Conservation (phyloP, 306 rosid genomes). For the Prunus dulcis region DNA sequence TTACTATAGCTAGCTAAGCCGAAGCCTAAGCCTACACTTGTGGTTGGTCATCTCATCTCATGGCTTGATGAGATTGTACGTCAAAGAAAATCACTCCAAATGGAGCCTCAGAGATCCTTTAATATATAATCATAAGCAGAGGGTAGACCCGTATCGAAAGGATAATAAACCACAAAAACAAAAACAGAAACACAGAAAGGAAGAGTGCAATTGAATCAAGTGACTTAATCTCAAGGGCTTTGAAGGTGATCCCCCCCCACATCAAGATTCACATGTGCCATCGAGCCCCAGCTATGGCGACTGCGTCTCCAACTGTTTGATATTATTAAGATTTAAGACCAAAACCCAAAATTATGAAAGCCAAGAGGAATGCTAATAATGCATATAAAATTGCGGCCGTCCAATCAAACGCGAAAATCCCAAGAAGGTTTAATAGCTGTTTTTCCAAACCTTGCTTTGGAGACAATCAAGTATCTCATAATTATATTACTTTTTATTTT, state of each 20-base stretch:
- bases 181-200: slow-evolving; percentile 38
- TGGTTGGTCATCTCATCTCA: slow-evolving; percentile 4
- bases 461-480: slow-evolving; percentile 58
- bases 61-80: slow-evolving; percentile 8
- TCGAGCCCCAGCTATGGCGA: slow-evolving; percentile 54
- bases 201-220: slow-evolving; percentile 48
- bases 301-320: slow-evolving; percentile 52
- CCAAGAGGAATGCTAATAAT: slow-evolving; percentile 34
- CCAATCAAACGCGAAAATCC: slow-evolving; percentile 67
- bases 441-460: slow-evolving; percentile 63
- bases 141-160: slow-evolving; percentile 21
- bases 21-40: slow-evolving; percentile 5
- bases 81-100: neutral
- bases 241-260: slow-evolving; percentile 23
- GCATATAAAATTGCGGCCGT: slow-evolving; percentile 35
- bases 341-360: slow-evolving; percentile 19
- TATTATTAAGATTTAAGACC: slow-evolving; percentile 27
- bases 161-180: slow-evolving; percentile 18
- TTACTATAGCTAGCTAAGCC: neutral
- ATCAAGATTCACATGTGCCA: slow-evolving; percentile 41
- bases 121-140: neutral
- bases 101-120: neutral
- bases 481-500: slow-evolving; percentile 28
- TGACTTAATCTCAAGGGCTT: slow-evolving; percentile 13
- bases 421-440: slow-evolving; percentile 57